Conservation (phyloP, 2,329 filamentous ascomycete genomes). For the Trichoderma atroviride region DNA sequence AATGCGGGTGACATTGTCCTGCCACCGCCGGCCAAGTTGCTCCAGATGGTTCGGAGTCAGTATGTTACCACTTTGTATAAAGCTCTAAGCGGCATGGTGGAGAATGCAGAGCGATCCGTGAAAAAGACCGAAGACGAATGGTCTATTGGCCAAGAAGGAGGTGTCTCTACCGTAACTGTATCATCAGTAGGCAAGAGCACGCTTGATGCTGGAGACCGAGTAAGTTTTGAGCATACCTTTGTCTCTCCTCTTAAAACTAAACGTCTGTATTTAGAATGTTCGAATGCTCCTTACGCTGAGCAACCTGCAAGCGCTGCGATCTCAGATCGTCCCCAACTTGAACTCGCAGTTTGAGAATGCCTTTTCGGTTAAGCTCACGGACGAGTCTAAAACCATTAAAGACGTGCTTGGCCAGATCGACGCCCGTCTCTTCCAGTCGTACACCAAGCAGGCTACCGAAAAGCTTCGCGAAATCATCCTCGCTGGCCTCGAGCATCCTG, state of each 20-base stretch:
- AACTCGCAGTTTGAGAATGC: conserved; percentile 90
- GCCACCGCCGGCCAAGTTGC: conserved; percentile 80
- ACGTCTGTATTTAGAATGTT: conserved; percentile 64
- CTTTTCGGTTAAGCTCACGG: conserved; percentile 91
- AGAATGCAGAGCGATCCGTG: conserved; percentile 82
- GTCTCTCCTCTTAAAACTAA: conserved; percentile 29
- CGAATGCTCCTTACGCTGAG: conserved; percentile 92
- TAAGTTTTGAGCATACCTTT: conserved; percentile 40
- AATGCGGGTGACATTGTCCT: conserved; percentile 77
- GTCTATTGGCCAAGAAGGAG: conserved; percentile 52
- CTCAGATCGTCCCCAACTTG: conserved; percentile 82
- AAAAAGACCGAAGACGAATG: conserved; percentile 67
- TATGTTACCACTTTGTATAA: conserved; percentile 96
- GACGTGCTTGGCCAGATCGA: conserved; percentile 93
- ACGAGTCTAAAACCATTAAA: conserved; percentile 88
- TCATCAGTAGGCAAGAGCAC: conserved; percentile 49
- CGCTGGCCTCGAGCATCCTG: conserved; percentile 68
- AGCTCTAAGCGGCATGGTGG: conserved; percentile 91
- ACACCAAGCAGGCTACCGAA: conserved; percentile 76
- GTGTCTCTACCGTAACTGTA: conserved; percentile 40
- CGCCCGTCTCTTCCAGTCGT: conserved; percentile 85
- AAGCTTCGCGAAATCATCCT: conserved; percentile 70
- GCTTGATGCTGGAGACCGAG: conserved; percentile 59
- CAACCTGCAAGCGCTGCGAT: conserved; percentile 82
- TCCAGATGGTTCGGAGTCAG: conserved; percentile 87